A percentile compares a stretch with the other conserved stretches of the same genome.
Evolutionary conservation across 768 basidiomycete genomes (phyloP).

Genomic region (Lactifluus hygrophoroides): DNA sequence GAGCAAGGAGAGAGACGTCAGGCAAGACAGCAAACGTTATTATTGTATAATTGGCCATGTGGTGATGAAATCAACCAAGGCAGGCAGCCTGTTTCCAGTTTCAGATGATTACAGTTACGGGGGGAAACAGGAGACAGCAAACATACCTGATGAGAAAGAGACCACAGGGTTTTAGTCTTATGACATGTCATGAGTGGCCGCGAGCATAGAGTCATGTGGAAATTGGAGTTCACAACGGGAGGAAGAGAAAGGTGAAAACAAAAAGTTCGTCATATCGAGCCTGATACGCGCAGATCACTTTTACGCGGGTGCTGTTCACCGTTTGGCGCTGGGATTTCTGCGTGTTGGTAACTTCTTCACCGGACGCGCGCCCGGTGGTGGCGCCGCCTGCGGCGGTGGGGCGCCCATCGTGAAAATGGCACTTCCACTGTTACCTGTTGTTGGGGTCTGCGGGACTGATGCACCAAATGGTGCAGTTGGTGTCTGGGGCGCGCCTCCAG

Average conservation of each 20-base stretch:
- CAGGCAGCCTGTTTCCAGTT: neutral
- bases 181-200: neutral
- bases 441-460: constrained; percentile 13
- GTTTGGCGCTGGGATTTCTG: constrained; percentile 22
- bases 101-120: neutral
- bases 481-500: constrained; percentile 16
- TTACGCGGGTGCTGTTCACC: neutral
- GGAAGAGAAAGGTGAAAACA: neutral
- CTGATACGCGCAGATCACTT: neutral
- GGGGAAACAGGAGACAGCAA: neutral
- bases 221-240: neutral
- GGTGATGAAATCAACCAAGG: neutral
- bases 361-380: constrained; percentile 19
- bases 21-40: neutral
- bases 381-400: constrained; percentile 17
- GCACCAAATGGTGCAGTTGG: constrained; percentile 26
- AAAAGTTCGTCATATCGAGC: neutral
- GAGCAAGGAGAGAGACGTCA: neutral
- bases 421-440: constrained; percentile 3
- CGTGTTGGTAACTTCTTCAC: constrained; percentile 29
- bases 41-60: neutral
- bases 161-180: neutral
- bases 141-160: constrained; percentile 5
- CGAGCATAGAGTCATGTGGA: neutral
- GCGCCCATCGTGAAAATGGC: constrained; percentile 28